phyloP scores from a whole-genome alignment of 768 basidiomycete species.

The Leccinum aurantiacum region DNA sequence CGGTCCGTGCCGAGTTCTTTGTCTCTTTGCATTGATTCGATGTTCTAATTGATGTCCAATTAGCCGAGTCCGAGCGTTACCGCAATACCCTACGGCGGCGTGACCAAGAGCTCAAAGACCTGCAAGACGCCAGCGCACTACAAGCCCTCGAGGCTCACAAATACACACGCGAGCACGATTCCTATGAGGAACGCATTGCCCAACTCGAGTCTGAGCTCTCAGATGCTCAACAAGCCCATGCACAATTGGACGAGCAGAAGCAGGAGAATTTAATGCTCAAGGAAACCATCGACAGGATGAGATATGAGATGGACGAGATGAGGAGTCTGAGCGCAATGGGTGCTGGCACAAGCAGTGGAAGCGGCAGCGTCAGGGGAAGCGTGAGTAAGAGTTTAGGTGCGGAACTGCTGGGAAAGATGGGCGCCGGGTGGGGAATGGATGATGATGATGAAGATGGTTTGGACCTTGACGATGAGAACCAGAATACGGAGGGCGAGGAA shows the following conservation, averaged over 20 bases:
- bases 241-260: constrained; percentile 86
- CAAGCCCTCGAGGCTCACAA: constrained; percentile 68
- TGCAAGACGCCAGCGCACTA: constrained; percentile 57
- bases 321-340: constrained; percentile 46
- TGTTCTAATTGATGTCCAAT: background rate
- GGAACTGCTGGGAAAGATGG: constrained; percentile 67
- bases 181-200: constrained; percentile 68
- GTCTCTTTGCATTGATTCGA: background rate
- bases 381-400: constrained; percentile 76
- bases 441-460: constrained; percentile 41
- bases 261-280: constrained; percentile 91
- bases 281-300: constrained; percentile 94
- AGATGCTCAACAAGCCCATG: constrained; percentile 68
- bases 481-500: constrained; percentile 59
- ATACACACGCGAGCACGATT: constrained; percentile 64
- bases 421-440: constrained; percentile 41
- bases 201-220: constrained; percentile 72
- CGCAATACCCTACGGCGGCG: constrained; percentile 71
- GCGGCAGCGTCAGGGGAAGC: constrained; percentile 51
- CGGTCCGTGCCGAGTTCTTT: constrained; percentile 44
- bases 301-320: constrained; percentile 93
- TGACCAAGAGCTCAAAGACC: constrained; percentile 68
- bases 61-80: constrained; percentile 77
- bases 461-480: constrained; percentile 42
- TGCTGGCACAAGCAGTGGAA: constrained; percentile 41